Conservation (phyloP, 2,329 filamentous ascomycete genomes). For the Aspergillus novoparasiticus region DNA sequence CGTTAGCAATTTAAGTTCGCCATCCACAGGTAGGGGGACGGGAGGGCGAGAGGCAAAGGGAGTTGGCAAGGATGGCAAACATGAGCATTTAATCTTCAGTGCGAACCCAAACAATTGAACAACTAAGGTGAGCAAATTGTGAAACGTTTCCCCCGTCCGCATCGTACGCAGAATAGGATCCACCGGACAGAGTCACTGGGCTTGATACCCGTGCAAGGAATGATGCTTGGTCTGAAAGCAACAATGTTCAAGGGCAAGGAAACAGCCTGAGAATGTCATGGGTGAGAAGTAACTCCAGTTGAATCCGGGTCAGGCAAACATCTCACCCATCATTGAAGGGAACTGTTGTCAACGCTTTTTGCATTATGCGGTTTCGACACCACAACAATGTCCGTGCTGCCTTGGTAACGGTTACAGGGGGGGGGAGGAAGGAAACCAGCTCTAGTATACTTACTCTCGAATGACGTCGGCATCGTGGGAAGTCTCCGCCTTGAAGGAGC, state of each 20-base stretch:
- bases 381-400: constrained; percentile 43
- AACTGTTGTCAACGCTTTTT: constrained; percentile 40
- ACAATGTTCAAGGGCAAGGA: constrained; percentile 42
- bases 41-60: constrained; percentile 35
- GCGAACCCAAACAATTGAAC: constrained; percentile 44
- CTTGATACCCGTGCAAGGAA: constrained; percentile 31
- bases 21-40: constrained; percentile 32
- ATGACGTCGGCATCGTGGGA: constrained; percentile 92
- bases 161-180: constrained; percentile 38
- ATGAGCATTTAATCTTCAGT: constrained; percentile 43
- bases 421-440: constrained; percentile 64
- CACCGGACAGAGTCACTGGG: constrained; percentile 33
- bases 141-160: constrained; percentile 29
- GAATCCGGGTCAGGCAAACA: constrained; percentile 58
- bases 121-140: constrained; percentile 35
- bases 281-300: constrained; percentile 54
- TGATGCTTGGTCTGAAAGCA: constrained; percentile 30
- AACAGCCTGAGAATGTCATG: constrained; percentile 55
- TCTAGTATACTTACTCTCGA: constrained; percentile 94
- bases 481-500: constrained; percentile 96
- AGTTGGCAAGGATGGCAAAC: constrained; percentile 51
- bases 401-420: constrained; percentile 57
- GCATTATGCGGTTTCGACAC: constrained; percentile 38
- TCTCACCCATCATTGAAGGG: constrained; percentile 63
- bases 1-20: constrained; percentile 42